These are phyloP conservation scores for Aspergillus sp. DNA, from an alignment of 2,329 filamentous ascomycete species.

Conservation along the genomic window DNA sequence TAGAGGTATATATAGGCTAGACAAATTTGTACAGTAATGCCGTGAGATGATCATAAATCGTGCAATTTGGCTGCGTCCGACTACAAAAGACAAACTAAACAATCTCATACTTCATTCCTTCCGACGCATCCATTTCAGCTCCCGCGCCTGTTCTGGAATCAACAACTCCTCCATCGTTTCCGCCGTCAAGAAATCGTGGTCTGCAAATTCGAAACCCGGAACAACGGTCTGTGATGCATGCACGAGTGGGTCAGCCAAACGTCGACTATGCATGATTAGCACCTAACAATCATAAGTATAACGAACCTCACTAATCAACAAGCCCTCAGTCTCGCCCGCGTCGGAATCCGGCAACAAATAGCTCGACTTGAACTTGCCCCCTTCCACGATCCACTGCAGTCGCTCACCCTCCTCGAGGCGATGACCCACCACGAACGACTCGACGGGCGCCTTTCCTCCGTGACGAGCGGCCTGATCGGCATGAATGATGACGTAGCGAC, in stretches of 20 bases:
- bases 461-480: conserved; percentile 44
- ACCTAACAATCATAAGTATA: no score
- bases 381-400: conserved; percentile 68
- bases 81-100: neutral
- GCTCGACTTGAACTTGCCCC: conserved; percentile 65
- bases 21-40: conserved; percentile 8
- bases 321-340: conserved; percentile 44
- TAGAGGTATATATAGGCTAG: conserved; percentile 15
- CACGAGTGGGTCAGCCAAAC: neutral
- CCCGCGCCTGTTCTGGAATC: no score
- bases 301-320: conserved; percentile 63
- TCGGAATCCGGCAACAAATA: conserved; percentile 55
- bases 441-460: conserved; percentile 38
- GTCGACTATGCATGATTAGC: no score
- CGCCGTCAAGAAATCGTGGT: conserved; percentile 59
- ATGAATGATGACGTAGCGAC: conserved; percentile 64
- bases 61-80: neutral
- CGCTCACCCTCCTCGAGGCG: conserved; percentile 59
- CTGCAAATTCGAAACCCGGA: conserved; percentile 65
- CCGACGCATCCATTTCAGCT: no score
- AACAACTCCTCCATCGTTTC: no score
- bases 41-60: neutral
- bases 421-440: conserved; percentile 63
- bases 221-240: conserved; percentile 53
- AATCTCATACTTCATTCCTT: no score